A percentile compares a stretch with the other conserved stretches of the same genome.
phyloP scores from a whole-genome alignment of 1,139 yeast genomes.

The Yamadazyma trypodendri region DNA sequence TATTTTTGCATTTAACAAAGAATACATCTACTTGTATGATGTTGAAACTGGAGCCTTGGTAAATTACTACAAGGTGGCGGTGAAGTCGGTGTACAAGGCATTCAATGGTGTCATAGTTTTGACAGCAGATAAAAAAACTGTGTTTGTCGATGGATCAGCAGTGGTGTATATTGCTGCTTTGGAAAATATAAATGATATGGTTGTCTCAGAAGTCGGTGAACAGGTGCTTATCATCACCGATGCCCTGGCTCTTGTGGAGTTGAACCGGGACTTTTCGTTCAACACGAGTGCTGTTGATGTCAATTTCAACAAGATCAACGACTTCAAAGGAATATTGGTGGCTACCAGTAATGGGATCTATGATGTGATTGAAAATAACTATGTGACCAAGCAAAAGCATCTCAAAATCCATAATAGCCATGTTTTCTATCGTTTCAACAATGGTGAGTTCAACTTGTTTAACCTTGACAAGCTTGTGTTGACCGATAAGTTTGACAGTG shows the following conservation, averaged over 20 bases:
- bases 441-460: conserved; percentile 8
- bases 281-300: conserved; percentile 4
- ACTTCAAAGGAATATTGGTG: neutral
- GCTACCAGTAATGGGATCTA: conserved; percentile 7
- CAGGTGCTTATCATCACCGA: conserved; percentile 15
- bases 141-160: conserved; percentile 1
- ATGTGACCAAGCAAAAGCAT: neutral
- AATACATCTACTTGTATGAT: conserved; percentile 9
- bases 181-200: conserved; percentile 7
- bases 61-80: conserved; percentile 2
- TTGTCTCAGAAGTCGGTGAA: conserved; percentile 11
- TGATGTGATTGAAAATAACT: conserved; percentile 2
- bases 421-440: conserved; percentile 9
- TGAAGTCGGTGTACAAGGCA: conserved; percentile 6
- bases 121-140: conserved; percentile 2
- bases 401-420: conserved; percentile 1
- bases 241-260: conserved; percentile 11
- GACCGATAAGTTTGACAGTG: conserved; percentile 7
- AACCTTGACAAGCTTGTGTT: conserved; percentile 6
- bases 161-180: neutral
- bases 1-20: neutral
- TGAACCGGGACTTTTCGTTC: conserved; percentile 11
- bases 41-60: conserved; percentile 7
- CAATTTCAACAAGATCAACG: conserved; percentile 6
- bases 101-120: conserved; percentile 9